Conservation (phyloP, 345 rosid species). For the Moricandia arvensis region DNA sequence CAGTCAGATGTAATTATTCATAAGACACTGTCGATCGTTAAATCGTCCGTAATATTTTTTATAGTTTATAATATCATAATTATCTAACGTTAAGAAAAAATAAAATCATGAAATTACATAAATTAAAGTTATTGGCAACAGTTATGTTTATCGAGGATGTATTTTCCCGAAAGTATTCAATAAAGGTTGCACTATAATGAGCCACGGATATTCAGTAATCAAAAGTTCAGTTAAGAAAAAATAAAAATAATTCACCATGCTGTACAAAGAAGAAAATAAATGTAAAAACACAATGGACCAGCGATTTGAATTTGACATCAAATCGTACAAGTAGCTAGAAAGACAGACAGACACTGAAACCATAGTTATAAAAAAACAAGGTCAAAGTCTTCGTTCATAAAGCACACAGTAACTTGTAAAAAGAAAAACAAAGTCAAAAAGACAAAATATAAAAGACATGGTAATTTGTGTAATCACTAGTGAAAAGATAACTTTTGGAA, state of each 20-base stretch:
- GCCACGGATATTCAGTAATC: background rate
- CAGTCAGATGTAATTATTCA: too few relatives aligned
- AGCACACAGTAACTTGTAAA: slow-evolving; percentile 26
- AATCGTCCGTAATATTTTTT: too few relatives aligned
- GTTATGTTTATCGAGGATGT: background rate
- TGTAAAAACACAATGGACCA: background rate
- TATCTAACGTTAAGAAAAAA: too few relatives aligned
- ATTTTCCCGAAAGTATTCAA: background rate
- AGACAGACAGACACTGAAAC: slow-evolving; percentile 26
- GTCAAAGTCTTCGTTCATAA: slow-evolving; percentile 35
- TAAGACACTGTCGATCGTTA: too few relatives aligned
- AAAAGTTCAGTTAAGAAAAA: background rate
- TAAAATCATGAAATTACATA: too few relatives aligned
- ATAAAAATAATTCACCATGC: background rate
- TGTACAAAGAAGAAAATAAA: background rate
- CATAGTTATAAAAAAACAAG: background rate
- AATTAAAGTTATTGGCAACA: background rate
- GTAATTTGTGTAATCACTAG: slow-evolving; percentile 32
- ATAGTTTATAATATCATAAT: too few relatives aligned
- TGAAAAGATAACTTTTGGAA: slow-evolving; percentile 31
- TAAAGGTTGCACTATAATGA: background rate
- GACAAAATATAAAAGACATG: slow-evolving; percentile 13
- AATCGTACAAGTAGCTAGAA: slow-evolving; percentile 22
- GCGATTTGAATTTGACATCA: slow-evolving; percentile 14
- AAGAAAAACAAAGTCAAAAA: slow-evolving; percentile 14